Evolutionary conservation across 345 rosid species (phyloP).

Genomic region (Limnanthes douglasii): DNA sequence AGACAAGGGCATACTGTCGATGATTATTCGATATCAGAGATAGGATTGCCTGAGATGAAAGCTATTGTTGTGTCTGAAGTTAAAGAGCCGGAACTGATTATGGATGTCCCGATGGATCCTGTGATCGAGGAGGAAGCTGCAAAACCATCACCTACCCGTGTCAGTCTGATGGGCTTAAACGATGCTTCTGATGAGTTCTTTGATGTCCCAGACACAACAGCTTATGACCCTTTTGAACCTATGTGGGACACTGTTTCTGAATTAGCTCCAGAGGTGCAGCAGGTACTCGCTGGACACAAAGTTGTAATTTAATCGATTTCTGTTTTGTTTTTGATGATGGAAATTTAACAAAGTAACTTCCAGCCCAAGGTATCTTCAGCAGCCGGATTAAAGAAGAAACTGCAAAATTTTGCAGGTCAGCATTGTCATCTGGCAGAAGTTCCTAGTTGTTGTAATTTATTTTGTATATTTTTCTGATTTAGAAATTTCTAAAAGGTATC

Average conservation of each 20-base stretch:
- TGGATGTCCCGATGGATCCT: constrained; percentile 7
- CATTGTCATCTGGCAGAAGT: background rate
- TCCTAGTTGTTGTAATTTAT: background rate
- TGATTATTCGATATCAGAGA: constrained; percentile 24
- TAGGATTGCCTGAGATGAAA: constrained; percentile 15
- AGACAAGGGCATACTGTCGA: constrained; percentile 33
- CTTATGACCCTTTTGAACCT: constrained; percentile 24
- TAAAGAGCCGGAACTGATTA: constrained; percentile 6
- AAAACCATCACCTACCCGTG: constrained; percentile 19
- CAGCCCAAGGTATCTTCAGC: constrained; percentile 45
- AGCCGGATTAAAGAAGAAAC: constrained; percentile 48
- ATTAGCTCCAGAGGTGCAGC: constrained; percentile 16
- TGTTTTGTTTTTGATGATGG: constrained; percentile 6
- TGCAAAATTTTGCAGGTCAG: constrained; percentile 66
- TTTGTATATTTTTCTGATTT: background rate
- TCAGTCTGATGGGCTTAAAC: constrained; percentile 38
- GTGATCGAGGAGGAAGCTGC: constrained; percentile 22
- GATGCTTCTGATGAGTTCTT: constrained; percentile 80
- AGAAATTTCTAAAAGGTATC: background rate
- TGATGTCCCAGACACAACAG: constrained; percentile 58
- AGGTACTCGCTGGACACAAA: constrained; percentile 18
- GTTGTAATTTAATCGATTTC: background rate
- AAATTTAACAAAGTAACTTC: constrained; percentile 13
- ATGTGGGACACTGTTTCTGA: constrained; percentile 26
- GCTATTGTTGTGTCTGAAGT: constrained; percentile 12